Percentiles rank a stretch among this genome's conserved stretches.
These are phyloP conservation scores for Candida stauntonica DNA, from an alignment of 805 yeast species.

Conservation along the genomic window DNA sequence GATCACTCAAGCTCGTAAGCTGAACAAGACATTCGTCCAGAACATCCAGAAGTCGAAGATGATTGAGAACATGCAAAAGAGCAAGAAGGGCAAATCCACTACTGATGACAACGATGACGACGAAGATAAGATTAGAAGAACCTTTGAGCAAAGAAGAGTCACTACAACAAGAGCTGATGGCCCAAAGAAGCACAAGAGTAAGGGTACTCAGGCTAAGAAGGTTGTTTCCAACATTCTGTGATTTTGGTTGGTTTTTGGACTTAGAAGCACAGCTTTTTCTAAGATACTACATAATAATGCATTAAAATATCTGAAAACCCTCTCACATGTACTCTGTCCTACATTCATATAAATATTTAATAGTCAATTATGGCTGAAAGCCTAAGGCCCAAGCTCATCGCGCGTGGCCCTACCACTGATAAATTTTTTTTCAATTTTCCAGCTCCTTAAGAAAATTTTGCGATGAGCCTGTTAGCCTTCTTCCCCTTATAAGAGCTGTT, in stretches of 20 bases:
- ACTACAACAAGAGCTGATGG: constrained; percentile 66
- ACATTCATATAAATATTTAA: no score
- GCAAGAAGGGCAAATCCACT: constrained; percentile 28
- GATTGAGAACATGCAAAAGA: constrained; percentile 55
- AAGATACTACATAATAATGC: no score
- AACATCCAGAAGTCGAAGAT: constrained; percentile 86
- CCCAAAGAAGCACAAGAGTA: constrained; percentile 38
- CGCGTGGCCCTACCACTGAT: not conserved
- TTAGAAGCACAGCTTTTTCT: no score
- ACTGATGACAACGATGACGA: constrained; percentile 23
- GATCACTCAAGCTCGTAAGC: constrained; percentile 79
- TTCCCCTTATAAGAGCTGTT: not conserved
- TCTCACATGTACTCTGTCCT: no score
- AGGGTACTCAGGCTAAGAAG: constrained; percentile 28
- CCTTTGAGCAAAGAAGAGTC: constrained; percentile 68
- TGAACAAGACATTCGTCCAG: constrained; percentile 77
- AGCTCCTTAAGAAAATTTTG: constrained; percentile 12
- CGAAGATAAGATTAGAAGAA: constrained; percentile 43
- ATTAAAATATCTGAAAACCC: no score
- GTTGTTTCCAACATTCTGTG: constrained; percentile 30
- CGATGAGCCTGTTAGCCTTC: constrained; percentile 8
- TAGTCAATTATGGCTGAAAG: no score
- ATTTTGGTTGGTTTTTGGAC: no score
- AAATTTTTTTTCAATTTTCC: constrained; percentile 3
- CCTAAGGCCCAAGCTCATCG: no score